Evolutionary conservation across 495 filamentous ascomycete species (phyloP).

Genomic region (Elasticomyces elasticus): DNA sequence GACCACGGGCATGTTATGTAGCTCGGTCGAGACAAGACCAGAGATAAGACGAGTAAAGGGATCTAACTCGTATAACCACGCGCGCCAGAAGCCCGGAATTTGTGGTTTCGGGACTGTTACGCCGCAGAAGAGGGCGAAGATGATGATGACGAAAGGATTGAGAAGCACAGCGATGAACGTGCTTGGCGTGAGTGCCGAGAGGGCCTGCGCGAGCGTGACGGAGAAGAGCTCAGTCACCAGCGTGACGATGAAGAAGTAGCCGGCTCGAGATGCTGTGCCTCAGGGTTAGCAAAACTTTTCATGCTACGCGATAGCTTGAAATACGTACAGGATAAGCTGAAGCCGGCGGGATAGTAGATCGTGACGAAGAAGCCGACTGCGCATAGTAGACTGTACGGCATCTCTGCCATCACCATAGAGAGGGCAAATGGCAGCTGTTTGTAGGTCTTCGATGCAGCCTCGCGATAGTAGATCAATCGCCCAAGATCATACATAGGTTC

Average conservation of each 20-base stretch:
- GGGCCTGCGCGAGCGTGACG: constrained; percentile 59
- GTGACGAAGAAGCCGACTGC: constrained; percentile 65
- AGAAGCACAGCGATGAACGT: constrained; percentile 61
- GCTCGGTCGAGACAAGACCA: constrained; percentile 66
- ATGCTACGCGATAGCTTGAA: constrained; percentile 36
- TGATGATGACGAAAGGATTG: constrained; percentile 70
- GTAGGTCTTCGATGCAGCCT: constrained; percentile 70
- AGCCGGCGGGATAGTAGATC: constrained; percentile 54
- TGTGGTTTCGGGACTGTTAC: constrained; percentile 65
- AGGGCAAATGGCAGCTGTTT: constrained; percentile 59
- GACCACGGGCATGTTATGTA: constrained; percentile 52
- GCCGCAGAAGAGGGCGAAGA: constrained; percentile 75
- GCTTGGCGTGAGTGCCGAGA: constrained; percentile 59
- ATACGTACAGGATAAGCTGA: constrained; percentile 3
- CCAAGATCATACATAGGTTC: constrained; percentile 67
- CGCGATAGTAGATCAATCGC: constrained; percentile 69
- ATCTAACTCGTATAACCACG: constrained; percentile 73
- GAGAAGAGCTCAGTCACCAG: constrained; percentile 67
- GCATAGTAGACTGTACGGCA: constrained; percentile 67
- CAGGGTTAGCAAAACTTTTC: constrained; percentile 33
- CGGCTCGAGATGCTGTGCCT: constrained; percentile 38
- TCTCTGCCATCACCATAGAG: constrained; percentile 61
- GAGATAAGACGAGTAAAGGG: constrained; percentile 76
- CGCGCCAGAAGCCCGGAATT: constrained; percentile 68
- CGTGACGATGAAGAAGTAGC: constrained; percentile 76